A percentile compares a stretch with the other conserved stretches of the same genome.
Evolutionary conservation across 345 rosid genomes (phyloP).

Genomic region (Acer saccharum): DNA sequence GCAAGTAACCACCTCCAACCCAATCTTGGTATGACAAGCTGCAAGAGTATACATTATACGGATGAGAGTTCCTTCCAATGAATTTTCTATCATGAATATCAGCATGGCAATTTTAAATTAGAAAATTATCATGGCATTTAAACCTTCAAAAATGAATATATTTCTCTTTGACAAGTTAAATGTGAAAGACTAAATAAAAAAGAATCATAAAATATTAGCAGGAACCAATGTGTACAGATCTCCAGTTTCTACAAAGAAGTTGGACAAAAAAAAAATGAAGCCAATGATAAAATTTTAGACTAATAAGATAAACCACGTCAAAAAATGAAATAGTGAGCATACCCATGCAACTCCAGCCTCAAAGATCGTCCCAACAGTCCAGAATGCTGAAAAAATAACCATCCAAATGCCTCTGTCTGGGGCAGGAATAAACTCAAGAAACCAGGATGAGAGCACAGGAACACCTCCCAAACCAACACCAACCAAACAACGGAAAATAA

Average conservation of each 20-base stretch:
- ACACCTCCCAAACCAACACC: conserved; percentile 96
- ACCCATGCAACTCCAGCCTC: conserved; percentile 96
- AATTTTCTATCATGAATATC: conserved; percentile 1
- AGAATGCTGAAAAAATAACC: conserved; percentile 82
- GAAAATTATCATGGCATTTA: neutral
- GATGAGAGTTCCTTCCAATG: conserved; percentile 7
- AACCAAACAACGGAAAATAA: conserved; percentile 70
- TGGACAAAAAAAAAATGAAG: neutral
- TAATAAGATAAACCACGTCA: neutral
- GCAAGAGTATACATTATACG: conserved; percentile 27
- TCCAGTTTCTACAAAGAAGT: neutral
- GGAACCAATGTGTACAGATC: neutral
- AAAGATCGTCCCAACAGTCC: conserved; percentile 81
- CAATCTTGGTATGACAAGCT: conserved; percentile 81
- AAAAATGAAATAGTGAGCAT: conserved; percentile 24
- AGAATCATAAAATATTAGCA: neutral
- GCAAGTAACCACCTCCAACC: conserved; percentile 97
- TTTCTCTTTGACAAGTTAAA: conserved; percentile 7
- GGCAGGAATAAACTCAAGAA: conserved; percentile 89
- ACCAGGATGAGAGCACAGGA: conserved; percentile 88
- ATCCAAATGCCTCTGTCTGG: conserved; percentile 92
- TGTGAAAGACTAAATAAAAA: neutral
- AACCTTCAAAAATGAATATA: neutral
- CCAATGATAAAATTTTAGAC: neutral
- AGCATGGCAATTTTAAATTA: neutral